phyloP scores from a whole-genome alignment of 768 basidiomycete species.

The Pulveroboletus ravenelii region DNA sequence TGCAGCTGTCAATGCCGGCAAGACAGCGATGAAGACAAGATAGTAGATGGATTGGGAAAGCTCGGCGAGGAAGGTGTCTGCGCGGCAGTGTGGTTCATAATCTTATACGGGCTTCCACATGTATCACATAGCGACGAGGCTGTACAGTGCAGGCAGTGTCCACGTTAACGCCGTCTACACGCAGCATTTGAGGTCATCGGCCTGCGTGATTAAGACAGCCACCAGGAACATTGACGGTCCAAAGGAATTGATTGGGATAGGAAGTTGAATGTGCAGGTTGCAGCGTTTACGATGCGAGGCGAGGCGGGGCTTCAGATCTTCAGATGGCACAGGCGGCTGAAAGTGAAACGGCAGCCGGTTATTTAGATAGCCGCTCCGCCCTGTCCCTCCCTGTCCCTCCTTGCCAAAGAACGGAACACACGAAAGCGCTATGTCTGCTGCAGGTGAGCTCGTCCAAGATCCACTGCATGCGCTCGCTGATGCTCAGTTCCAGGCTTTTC shows the following conservation, averaged over 20 bases:
- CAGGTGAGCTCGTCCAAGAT: slow-evolving; percentile 2
- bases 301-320: too few species aligned
- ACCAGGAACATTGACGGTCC: too few species aligned
- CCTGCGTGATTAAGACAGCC: background rate
- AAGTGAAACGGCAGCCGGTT: background rate
- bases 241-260: too few species aligned
- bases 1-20: slow-evolving; percentile 15
- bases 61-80: background rate
- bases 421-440: slow-evolving; percentile 10
- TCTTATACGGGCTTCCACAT: slow-evolving; percentile 3
- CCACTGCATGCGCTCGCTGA: background rate
- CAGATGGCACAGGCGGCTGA: too few species aligned
- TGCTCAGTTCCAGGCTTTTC: slow-evolving; percentile 41
- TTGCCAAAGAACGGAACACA: background rate
- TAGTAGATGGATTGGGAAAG: slow-evolving; percentile 10
- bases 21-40: slow-evolving; percentile 6
- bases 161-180: background rate
- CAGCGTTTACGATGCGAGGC: too few species aligned
- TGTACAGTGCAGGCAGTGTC: background rate
- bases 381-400: background rate
- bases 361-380: background rate
- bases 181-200: background rate
- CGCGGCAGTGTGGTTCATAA: background rate
- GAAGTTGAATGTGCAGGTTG: too few species aligned
- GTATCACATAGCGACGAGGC: background rate